phyloP scores from a whole-genome alignment of 2,329 filamentous ascomycete species.

The Exophiala sp. region DNA sequence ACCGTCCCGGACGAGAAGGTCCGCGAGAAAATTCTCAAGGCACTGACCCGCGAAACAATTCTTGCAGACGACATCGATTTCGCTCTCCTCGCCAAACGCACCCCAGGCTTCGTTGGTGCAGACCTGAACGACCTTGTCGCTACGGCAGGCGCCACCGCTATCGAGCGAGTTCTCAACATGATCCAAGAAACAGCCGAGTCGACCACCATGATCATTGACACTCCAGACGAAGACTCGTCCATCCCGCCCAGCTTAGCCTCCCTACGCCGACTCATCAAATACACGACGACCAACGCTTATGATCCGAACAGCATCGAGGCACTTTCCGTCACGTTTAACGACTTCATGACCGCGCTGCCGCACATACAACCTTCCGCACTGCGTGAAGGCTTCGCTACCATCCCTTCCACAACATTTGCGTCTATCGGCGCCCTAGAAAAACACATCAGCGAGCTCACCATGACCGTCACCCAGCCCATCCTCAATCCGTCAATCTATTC shows the following conservation, averaged over 20 bases:
- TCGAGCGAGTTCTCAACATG: slow-evolving; percentile 57
- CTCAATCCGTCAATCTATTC: slow-evolving; percentile 73
- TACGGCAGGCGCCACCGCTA: slow-evolving; percentile 63
- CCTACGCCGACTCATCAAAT: slow-evolving; percentile 19
- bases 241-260: slow-evolving; percentile 18
- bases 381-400: slow-evolving; percentile 89
- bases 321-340: slow-evolving; percentile 58
- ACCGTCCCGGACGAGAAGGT: slow-evolving; percentile 77
- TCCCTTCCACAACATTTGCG: slow-evolving; percentile 88
- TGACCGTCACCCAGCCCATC: slow-evolving; percentile 88
- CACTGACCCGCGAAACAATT: slow-evolving; percentile 64
- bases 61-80: slow-evolving; percentile 72
- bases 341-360: slow-evolving; percentile 73
- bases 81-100: slow-evolving; percentile 69
- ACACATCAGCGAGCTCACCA: slow-evolving; percentile 77
- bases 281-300: slow-evolving; percentile 4
- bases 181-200: slow-evolving; percentile 43
- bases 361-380: slow-evolving; percentile 77
- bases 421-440: slow-evolving; percentile 80
- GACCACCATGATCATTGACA: slow-evolving; percentile 55
- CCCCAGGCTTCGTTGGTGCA: slow-evolving; percentile 88
- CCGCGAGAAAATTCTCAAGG: slow-evolving; percentile 72
- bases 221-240: slow-evolving; percentile 23
- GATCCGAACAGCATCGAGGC: slow-evolving; percentile 27
- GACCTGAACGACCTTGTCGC: slow-evolving; percentile 73